Conservation (phyloP, 2,329 filamentous ascomycete genomes). For the Aureobasidium sp. region DNA sequence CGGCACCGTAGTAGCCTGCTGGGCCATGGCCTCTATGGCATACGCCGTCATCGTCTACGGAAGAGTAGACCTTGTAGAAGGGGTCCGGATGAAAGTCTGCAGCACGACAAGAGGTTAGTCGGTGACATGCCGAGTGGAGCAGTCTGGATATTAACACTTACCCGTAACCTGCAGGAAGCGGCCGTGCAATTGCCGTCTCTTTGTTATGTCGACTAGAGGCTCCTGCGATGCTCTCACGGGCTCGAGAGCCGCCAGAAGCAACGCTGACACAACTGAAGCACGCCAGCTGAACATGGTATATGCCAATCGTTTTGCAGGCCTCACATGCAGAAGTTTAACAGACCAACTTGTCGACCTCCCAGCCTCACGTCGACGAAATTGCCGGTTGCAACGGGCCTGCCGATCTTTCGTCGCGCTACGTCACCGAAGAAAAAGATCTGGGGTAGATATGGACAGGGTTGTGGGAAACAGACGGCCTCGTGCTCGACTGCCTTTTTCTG, state of each 20-base stretch:
- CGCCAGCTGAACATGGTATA: constrained; percentile 1
- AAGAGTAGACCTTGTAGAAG: constrained; percentile 72
- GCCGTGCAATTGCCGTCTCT: constrained; percentile 38
- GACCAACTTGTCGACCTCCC: not conserved
- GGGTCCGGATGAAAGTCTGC: constrained; percentile 86
- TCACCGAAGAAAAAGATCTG: not conserved
- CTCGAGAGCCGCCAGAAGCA: not conserved
- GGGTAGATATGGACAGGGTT: not conserved
- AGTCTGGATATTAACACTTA: constrained; percentile 32
- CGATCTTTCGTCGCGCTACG: not conserved
- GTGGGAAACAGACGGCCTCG: not conserved
- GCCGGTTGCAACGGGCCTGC: not conserved
- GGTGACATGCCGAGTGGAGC: constrained; percentile 14
- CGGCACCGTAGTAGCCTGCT: constrained; percentile 74
- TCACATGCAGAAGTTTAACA: not conserved
- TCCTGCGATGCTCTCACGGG: not conserved
- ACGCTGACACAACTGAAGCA: not conserved
- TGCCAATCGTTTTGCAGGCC: not conserved
- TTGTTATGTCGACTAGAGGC: constrained; percentile 6
- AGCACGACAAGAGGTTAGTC: constrained; percentile 10
- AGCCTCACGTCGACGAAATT: not conserved
- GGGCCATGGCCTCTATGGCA: constrained; percentile 74
- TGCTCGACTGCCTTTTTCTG: not conserved
- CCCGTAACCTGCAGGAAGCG: constrained; percentile 85
- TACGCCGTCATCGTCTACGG: constrained; percentile 56